Conservation (phyloP, 2,329 filamentous ascomycete species). For the Cladosporium sp. region DNA sequence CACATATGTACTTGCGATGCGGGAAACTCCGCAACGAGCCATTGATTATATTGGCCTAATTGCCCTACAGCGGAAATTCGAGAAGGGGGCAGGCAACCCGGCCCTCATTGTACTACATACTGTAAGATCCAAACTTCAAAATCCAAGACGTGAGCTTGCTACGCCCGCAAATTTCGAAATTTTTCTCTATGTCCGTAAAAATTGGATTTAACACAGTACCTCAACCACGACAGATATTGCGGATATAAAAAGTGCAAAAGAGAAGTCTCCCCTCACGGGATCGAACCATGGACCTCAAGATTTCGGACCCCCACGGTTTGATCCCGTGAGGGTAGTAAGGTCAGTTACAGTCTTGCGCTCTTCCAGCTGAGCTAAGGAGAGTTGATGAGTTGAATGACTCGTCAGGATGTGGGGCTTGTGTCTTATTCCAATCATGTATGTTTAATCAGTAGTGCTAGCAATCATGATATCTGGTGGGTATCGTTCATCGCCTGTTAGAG, state of each 20-base stretch:
- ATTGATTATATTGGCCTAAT: no score
- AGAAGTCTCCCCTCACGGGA: conserved; percentile 10
- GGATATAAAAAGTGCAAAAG: background rate
- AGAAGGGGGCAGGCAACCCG: no score
- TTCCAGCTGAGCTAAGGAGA: conserved; percentile 10
- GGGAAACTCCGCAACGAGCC: background rate
- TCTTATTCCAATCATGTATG: no score
- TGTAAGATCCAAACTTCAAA: no score
- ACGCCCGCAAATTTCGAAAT: background rate
- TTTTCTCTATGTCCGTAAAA: background rate
- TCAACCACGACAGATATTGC: background rate
- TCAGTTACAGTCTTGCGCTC: conserved; percentile 3
- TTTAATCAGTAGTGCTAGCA: background rate
- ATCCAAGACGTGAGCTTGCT: no score
- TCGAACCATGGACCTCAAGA: conserved; percentile 12
- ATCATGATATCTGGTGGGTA: no score
- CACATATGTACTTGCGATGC: background rate
- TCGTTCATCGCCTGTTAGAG: no score
- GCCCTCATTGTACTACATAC: no score
- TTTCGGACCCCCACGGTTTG: background rate
- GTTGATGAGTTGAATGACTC: background rate
- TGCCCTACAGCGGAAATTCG: no score
- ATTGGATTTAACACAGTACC: background rate
- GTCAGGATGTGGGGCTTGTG: background rate
- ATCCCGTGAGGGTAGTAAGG: no score